These are phyloP conservation scores for Phoenix roebelenii DNA, from an alignment of 176 grass and related monocot genomes.

Conservation along the genomic window DNA sequence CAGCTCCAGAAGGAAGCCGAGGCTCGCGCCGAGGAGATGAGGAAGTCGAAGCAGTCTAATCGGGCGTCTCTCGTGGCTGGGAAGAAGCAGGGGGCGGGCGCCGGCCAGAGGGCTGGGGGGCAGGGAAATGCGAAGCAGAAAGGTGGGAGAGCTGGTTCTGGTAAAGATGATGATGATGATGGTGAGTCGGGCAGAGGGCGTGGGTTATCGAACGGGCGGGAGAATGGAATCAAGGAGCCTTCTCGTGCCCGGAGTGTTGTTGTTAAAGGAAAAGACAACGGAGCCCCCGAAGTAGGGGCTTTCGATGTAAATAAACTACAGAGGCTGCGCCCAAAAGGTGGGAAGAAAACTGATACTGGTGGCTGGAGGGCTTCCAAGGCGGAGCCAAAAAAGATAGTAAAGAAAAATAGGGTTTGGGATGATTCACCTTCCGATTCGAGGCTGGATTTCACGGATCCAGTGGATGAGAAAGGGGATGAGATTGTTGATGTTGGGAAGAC, in stretches of 20 bases:
- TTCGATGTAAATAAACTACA: constrained; percentile 94
- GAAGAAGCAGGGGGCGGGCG: constrained; percentile 12
- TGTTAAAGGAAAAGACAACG: constrained; percentile 69
- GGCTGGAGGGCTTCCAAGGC: constrained; percentile 24
- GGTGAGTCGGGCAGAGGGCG: constrained; percentile 32
- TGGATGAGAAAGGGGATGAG: constrained; percentile 67
- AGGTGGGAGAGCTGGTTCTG: constrained; percentile 2
- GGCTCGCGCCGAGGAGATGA: constrained; percentile 66
- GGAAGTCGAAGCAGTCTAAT: constrained; percentile 39
- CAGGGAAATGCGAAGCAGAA: too few species aligned
- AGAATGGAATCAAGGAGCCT: constrained; percentile 19
- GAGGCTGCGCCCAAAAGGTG: constrained; percentile 23
- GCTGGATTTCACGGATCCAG: constrained; percentile 72
- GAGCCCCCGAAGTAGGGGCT: constrained; percentile 51
- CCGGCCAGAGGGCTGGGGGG: too few species aligned
- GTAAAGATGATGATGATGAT: constrained; percentile 41
- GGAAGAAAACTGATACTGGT: constrained; percentile 24
- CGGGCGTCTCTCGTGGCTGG: constrained; percentile 8
- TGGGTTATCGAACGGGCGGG: constrained; percentile 9
- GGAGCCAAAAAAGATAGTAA: constrained; percentile 38
- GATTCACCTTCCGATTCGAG: constrained; percentile 41
- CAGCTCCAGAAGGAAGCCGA: constrained; percentile 87
- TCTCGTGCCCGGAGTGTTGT: constrained; percentile 11
- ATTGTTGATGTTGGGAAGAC: constrained; percentile 21
- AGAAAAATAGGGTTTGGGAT: constrained; percentile 89